Conservation (phyloP, 78 protist species). For the Dictyostelium brefeldianum region DNA sequence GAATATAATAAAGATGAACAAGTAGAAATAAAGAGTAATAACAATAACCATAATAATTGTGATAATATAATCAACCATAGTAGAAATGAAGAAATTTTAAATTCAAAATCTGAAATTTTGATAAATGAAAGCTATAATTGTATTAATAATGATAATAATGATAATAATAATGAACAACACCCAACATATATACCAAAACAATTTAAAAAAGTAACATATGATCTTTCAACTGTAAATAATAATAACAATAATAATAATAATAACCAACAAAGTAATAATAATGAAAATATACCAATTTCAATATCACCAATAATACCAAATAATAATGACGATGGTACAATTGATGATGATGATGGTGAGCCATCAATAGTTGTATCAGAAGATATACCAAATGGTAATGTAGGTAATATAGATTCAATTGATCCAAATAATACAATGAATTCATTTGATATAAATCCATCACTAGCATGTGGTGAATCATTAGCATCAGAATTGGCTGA, state of each 20-base stretch:
- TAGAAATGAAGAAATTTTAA: conserved; percentile 7
- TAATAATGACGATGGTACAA: too few relatives aligned
- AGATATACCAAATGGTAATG: conserved; percentile 3
- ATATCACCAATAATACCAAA: conserved; percentile 27
- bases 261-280: not conserved
- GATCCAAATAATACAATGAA: conserved; percentile 2
- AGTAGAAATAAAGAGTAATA: not conserved
- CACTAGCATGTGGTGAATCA: conserved; percentile 1
- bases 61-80: not conserved
- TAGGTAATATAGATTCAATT: not conserved
- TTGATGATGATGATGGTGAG: not conserved
- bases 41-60: not conserved
- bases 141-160: conserved; percentile 10
- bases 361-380: conserved; percentile 25
- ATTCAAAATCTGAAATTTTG: conserved; percentile 20
- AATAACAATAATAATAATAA: not conserved
- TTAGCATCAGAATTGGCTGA: conserved; percentile 37
- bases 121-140: conserved; percentile 34
- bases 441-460: not conserved
- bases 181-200: conserved; percentile 1
- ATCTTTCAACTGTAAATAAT: not conserved
- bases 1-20: not conserved
- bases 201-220: not conserved
- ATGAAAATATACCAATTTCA: not conserved
- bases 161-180: not conserved